Conservation (phyloP, 768 basidiomycete species). For the Suillus americanus region DNA sequence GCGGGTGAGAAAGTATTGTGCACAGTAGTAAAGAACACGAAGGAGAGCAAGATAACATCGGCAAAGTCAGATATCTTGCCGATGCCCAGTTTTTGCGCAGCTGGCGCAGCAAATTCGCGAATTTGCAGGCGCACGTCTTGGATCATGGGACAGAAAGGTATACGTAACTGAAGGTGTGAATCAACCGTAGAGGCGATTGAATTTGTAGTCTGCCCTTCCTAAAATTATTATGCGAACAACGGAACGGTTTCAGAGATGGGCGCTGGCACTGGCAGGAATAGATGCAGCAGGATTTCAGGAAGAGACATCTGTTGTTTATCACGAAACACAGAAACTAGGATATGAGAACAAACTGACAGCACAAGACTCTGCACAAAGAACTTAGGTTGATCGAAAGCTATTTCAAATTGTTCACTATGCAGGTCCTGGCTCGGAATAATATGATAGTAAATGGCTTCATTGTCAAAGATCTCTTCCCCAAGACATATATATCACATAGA, state of each 20-base stretch:
- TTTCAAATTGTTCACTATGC: neutral
- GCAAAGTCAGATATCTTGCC: slow-evolving; percentile 56
- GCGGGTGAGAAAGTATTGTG: slow-evolving; percentile 61
- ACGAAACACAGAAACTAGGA: neutral
- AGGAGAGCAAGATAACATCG: slow-evolving; percentile 51
- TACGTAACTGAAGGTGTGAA: neutral
- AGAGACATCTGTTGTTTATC: neutral
- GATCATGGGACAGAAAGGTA: slow-evolving; percentile 21
- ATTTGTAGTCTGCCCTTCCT: neutral
- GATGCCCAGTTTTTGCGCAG: slow-evolving; percentile 42
- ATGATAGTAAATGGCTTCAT: neutral
- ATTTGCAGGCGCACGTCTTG: slow-evolving; percentile 27
- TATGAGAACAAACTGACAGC: neutral
- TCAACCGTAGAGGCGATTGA: neutral
- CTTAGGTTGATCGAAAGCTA: neutral
- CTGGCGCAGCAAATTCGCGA: slow-evolving; percentile 29
- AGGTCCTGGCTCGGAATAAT: slow-evolving; percentile 2
- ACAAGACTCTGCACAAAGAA: neutral
- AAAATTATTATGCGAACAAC: neutral
- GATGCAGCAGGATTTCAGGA: neutral
- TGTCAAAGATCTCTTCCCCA: slow-evolving; percentile 12
- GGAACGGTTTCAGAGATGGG: neutral
- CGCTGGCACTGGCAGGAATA: neutral
- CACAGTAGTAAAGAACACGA: slow-evolving; percentile 55
- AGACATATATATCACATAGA: slow-evolving; percentile 33